These are phyloP conservation scores for Saccharata proteae DNA, from an alignment of 2,329 filamentous ascomycete species.

Conservation along the genomic window DNA sequence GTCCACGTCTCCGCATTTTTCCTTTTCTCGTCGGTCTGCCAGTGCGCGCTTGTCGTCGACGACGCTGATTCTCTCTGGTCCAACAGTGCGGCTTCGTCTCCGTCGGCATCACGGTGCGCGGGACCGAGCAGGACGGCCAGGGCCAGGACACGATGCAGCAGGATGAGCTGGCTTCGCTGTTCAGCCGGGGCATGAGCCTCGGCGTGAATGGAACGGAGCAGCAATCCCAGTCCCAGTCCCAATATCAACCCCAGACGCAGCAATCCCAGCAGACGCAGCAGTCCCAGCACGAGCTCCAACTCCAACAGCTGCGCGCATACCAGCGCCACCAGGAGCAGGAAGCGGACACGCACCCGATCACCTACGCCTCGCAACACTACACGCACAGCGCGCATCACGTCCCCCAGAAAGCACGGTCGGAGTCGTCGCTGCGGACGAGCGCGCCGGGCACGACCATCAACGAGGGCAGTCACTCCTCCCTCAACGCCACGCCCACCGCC, in stretches of 20 bases:
- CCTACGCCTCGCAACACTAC: conserved; percentile 75
- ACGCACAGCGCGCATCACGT: conserved; percentile 73
- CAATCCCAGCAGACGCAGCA: conserved; percentile 13
- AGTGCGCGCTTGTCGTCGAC: too few species aligned
- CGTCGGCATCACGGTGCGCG: conserved; percentile 29
- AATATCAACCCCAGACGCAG: conserved; percentile 5
- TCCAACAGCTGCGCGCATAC: not conserved
- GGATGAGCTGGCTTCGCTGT: conserved; percentile 72
- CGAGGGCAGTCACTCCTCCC: conserved; percentile 14
- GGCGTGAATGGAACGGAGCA: too few species aligned
- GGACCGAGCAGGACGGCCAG: conserved; percentile 17
- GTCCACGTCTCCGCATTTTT: too few species aligned
- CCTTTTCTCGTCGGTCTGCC: too few species aligned
- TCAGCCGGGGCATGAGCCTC: conserved; percentile 53
- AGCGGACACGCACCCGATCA: conserved; percentile 36
- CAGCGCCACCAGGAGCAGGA: conserved; percentile 18
- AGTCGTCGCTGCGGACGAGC: conserved; percentile 14
- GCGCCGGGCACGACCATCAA: conserved; percentile 18
- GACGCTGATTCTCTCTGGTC: conserved; percentile 12
- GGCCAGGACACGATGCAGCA: conserved; percentile 46
- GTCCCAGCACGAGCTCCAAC: conserved; percentile 15
- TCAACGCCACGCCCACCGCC: not conserved
- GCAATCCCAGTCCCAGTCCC: conserved; percentile 10
- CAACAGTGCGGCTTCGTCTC: conserved; percentile 32
- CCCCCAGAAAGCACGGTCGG: conserved; percentile 20